Evolutionary conservation across 305 asterid species (phyloP).

Genomic region (Fraxinus floribunda): DNA sequence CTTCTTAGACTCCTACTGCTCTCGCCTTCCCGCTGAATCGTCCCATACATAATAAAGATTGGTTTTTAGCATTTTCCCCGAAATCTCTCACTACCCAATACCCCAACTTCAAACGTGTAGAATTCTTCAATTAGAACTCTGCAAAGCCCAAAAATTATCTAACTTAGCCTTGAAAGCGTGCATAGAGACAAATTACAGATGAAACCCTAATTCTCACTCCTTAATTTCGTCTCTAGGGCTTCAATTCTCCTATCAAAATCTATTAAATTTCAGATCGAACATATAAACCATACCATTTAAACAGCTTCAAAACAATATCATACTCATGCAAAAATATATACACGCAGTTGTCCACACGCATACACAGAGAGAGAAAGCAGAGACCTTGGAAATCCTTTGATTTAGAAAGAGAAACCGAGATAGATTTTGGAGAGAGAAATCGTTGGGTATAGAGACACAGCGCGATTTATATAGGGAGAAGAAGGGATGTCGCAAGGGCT

Average conservation of each 20-base stretch:
- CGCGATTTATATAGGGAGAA: conserved; percentile 20
- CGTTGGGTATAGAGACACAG: conserved; percentile 18
- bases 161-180: conserved; percentile 24
- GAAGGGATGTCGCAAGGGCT: conserved; percentile 4
- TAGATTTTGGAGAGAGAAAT: conserved; percentile 6
- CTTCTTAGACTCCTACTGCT: conserved; percentile 23
- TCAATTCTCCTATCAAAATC: conserved; percentile 32
- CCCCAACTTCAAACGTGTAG: conserved; percentile 28
- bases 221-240: conserved; percentile 17
- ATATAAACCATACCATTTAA: not conserved
- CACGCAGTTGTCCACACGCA: not conserved
- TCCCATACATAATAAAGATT: conserved; percentile 53
- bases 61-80: conserved; percentile 45
- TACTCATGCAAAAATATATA: not conserved
- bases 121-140: conserved; percentile 4
- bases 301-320: not conserved
- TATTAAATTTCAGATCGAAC: conserved; percentile 14
- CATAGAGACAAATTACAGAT: conserved; percentile 22
- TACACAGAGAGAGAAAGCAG: not conserved
- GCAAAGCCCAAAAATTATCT: conserved; percentile 21
- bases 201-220: conserved; percentile 24
- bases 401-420: not conserved
- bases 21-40: conserved; percentile 42
- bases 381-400: conserved; percentile 10
- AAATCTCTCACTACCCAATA: conserved; percentile 21